These are phyloP conservation scores for Apophysomyces elegans DNA, from an alignment of 371 early-diverging fungal genomes.

Conservation along the genomic window DNA sequence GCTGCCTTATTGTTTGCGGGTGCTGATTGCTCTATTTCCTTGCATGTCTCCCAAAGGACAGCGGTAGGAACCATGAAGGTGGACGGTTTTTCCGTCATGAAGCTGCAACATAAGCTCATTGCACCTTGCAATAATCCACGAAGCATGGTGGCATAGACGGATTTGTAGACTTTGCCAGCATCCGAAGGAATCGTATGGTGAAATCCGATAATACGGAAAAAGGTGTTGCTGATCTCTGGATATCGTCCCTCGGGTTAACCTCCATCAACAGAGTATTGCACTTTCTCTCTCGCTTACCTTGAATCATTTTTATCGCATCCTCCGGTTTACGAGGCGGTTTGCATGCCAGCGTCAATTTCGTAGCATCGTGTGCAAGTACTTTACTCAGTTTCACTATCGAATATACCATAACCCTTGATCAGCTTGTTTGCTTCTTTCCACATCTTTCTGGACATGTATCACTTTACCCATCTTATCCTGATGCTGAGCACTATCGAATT, in stretches of 20 bases:
- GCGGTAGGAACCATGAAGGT: slow-evolving; percentile 50
- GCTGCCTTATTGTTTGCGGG: slow-evolving; percentile 42
- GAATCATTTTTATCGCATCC: slow-evolving; percentile 41
- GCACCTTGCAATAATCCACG: slow-evolving; percentile 30
- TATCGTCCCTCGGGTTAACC: too few species aligned
- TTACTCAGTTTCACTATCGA: slow-evolving; percentile 34
- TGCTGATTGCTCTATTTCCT: slow-evolving; percentile 20
- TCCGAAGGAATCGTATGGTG: slow-evolving; percentile 37
- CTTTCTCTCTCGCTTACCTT: slow-evolving; percentile 10
- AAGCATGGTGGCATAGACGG: slow-evolving; percentile 22
- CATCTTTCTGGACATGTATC: neutral
- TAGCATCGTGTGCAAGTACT: slow-evolving; percentile 49
- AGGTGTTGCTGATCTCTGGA: slow-evolving; percentile 40
- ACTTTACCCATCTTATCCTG: slow-evolving; percentile 36
- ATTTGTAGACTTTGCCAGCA: slow-evolving; percentile 29
- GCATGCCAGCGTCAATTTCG: slow-evolving; percentile 52
- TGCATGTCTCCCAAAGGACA: slow-evolving; percentile 50
- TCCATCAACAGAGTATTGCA: neutral
- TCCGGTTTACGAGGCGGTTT: slow-evolving; percentile 50
- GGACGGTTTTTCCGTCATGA: slow-evolving; percentile 18
- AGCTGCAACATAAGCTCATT: slow-evolving; percentile 33
- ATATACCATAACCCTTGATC: neutral
- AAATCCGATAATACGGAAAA: slow-evolving; percentile 47
- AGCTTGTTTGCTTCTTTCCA: neutral
- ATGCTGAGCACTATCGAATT: slow-evolving; percentile 33